These are phyloP conservation scores for Magnaporthales sp. DNA, from an alignment of 2,329 filamentous ascomycete species.

Conservation along the genomic window DNA sequence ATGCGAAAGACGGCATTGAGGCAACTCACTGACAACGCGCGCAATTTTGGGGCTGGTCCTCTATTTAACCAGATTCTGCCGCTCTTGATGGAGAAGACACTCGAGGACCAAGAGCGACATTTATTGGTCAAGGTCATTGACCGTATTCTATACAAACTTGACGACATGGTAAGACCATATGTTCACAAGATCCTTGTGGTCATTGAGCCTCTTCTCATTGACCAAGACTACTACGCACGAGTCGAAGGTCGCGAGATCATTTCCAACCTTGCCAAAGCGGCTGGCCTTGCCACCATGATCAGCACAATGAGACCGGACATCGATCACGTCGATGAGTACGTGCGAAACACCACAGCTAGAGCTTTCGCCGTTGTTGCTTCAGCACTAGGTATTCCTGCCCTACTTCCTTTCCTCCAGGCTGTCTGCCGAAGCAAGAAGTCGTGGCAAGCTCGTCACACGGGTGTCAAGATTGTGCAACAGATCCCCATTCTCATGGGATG, in stretches of 20 bases:
- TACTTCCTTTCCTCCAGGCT: constrained; percentile 88
- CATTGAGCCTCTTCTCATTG: constrained; percentile 97
- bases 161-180: constrained; percentile 90
- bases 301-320: constrained; percentile 99
- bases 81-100: constrained; percentile 92
- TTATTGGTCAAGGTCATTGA: constrained; percentile 98
- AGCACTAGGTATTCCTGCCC: constrained; percentile 87
- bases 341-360: constrained; percentile 92
- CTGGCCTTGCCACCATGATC: constrained; percentile 97
- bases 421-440: constrained; percentile 98
- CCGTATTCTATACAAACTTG: constrained; percentile 94
- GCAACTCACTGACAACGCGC: constrained; percentile 94
- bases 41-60: constrained; percentile 87
- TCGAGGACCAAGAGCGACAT: constrained; percentile 97
- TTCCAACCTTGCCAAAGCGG: constrained; percentile 93
- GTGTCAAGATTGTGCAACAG: constrained; percentile 98
- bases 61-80: constrained; percentile 97
- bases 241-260: constrained; percentile 98
- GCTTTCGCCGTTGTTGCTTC: constrained; percentile 97
- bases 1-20: constrained; percentile 98
- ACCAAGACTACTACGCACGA: constrained; percentile 98
- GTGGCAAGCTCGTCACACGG: constrained; percentile 95
- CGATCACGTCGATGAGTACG: constrained; percentile 96
- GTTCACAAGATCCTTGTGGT: constrained; percentile 98
- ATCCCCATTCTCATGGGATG: constrained; percentile 99